Evolutionary conservation across 2,329 filamentous ascomycete species (phyloP).

Genomic region (Onygena corvina): DNA sequence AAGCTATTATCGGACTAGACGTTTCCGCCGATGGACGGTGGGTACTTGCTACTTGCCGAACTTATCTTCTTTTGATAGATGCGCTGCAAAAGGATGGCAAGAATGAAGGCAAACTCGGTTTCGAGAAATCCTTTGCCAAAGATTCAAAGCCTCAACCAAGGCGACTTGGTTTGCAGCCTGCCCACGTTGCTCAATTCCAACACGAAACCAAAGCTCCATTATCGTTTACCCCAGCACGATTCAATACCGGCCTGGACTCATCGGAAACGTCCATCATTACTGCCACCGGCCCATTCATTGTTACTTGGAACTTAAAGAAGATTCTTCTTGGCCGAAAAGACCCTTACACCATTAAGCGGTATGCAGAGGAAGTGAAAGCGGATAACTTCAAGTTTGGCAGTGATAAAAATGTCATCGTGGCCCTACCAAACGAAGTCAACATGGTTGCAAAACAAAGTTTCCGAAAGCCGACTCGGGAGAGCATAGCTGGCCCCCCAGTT

Average conservation of each 20-base stretch:
- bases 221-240: slow-evolving; percentile 79
- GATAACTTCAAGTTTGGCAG: slow-evolving; percentile 97
- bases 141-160: slow-evolving; percentile 88
- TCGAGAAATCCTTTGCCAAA: slow-evolving; percentile 84
- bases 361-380: slow-evolving; percentile 87
- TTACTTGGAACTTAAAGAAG: slow-evolving; percentile 94
- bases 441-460: slow-evolving; percentile 84
- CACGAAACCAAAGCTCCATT: slow-evolving; percentile 84
- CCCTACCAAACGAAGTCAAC: slow-evolving; percentile 91
- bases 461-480: slow-evolving; percentile 81
- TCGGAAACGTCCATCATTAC: slow-evolving; percentile 92
- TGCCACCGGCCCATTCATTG: slow-evolving; percentile 88
- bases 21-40: slow-evolving; percentile 91
- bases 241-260: slow-evolving; percentile 74
- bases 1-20: slow-evolving; percentile 88
- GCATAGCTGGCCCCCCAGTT: slow-evolving; percentile 56
- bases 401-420: slow-evolving; percentile 96
- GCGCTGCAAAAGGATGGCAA: slow-evolving; percentile 83
- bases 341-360: slow-evolving; percentile 93
- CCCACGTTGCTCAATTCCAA: slow-evolving; percentile 93
- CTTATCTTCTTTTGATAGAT: slow-evolving; percentile 89
- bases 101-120: slow-evolving; percentile 95
- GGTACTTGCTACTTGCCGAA: slow-evolving; percentile 87
- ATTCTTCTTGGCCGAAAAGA: slow-evolving; percentile 68
- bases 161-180: slow-evolving; percentile 74